phyloP scores from a whole-genome alignment of 2,329 filamentous ascomycete genomes.

The Arthroderma sp. region DNA sequence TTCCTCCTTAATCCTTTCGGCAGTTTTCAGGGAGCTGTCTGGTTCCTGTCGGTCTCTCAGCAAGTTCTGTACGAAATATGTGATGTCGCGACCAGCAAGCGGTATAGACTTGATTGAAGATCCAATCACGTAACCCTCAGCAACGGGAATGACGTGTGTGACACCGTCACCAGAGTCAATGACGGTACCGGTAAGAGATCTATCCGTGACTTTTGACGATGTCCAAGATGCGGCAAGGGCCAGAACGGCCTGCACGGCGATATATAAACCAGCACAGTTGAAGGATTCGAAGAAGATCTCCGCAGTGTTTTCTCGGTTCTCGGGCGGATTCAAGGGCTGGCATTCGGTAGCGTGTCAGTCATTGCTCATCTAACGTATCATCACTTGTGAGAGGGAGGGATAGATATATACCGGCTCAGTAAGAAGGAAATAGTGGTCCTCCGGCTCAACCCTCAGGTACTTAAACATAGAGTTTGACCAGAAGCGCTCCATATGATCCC shows the following conservation, averaged over 20 bases:
- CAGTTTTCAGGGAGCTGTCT: constrained; percentile 92
- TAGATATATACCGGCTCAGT: constrained; percentile 68
- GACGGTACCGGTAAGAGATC: constrained; percentile 90
- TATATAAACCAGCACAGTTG: constrained; percentile 97
- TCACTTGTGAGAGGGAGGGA: neutral
- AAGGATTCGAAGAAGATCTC: constrained; percentile 99
- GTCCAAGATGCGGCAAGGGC: constrained; percentile 97
- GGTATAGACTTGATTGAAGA: constrained; percentile 99
- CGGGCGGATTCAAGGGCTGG: constrained; percentile 92
- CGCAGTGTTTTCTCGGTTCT: constrained; percentile 97
- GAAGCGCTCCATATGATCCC: constrained; percentile 99
- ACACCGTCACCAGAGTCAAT: constrained; percentile 98
- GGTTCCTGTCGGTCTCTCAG: constrained; percentile 92
- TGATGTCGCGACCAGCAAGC: constrained; percentile 94
- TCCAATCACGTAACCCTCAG: constrained; percentile 96
- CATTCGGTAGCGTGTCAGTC: constrained; percentile 2
- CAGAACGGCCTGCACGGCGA: constrained; percentile 93
- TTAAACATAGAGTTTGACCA: constrained; percentile 99
- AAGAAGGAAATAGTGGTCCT: constrained; percentile 96
- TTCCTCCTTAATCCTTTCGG: constrained; percentile 96
- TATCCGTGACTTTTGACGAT: constrained; percentile 91
- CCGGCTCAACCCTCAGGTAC: constrained; percentile 91
- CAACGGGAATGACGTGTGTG: constrained; percentile 96
- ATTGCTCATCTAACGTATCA: neutral
- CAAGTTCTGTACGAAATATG: constrained; percentile 94